A percentile compares a stretch with the other conserved stretches of the same genome.
These are phyloP conservation scores for Kodamaea sp. DNA, from an alignment of 1,139 yeast genomes.

Conservation along the genomic window DNA sequence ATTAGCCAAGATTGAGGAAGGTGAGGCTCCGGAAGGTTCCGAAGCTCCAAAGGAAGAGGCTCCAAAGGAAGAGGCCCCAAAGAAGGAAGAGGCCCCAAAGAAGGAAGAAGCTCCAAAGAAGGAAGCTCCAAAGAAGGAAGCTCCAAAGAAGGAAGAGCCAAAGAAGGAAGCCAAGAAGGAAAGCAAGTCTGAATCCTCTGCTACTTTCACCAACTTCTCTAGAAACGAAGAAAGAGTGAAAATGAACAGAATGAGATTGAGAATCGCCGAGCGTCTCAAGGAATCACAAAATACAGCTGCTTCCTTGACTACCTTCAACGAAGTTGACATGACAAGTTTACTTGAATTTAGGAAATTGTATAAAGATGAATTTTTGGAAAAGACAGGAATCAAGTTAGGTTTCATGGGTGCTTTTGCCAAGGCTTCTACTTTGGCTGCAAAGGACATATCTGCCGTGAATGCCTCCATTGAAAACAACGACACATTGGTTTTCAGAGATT, in stretches of 20 bases:
- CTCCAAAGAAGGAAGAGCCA: slow-evolving; percentile 28
- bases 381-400: slow-evolving; percentile 93
- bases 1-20: slow-evolving; percentile 84
- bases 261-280: slow-evolving; percentile 99
- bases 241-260: slow-evolving; percentile 99
- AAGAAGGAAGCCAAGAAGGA: slow-evolving; percentile 23
- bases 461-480: slow-evolving; percentile 93
- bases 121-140: slow-evolving; percentile 29
- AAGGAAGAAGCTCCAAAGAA: slow-evolving; percentile 27
- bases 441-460: slow-evolving; percentile 93
- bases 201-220: slow-evolving; percentile 64
- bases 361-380: slow-evolving; percentile 94
- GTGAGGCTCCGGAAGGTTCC: slow-evolving; percentile 76
- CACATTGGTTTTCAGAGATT: slow-evolving; percentile 94
- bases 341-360: slow-evolving; percentile 94
- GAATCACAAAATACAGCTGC: slow-evolving; percentile 99
- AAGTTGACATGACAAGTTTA: slow-evolving; percentile 92
- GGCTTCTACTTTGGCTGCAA: slow-evolving; percentile 91
- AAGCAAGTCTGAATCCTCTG: slow-evolving; percentile 28
- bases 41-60: slow-evolving; percentile 31
- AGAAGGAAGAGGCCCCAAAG: slow-evolving; percentile 27
- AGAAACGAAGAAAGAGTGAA: slow-evolving; percentile 91
- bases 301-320: slow-evolving; percentile 95
- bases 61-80: slow-evolving; percentile 25
- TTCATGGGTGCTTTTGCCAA: slow-evolving; percentile 98